Base-by-base conservation (phyloP, 768 basidiomycete genomes). In the Naganishia vaughanmartiniae region DNA sequence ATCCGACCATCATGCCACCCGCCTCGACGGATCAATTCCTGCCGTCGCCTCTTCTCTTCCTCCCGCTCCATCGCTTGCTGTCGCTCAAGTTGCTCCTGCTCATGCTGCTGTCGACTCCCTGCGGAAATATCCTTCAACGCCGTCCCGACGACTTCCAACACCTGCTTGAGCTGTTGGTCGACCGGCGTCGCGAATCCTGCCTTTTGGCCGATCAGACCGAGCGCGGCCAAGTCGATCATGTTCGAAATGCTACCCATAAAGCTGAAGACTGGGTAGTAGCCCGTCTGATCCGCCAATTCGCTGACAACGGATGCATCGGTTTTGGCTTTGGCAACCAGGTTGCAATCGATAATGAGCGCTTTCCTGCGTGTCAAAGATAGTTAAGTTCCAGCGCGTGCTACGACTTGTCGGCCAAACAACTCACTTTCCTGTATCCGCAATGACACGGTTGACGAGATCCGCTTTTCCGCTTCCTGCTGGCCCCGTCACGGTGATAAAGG, bases 141-240 rank as follows among this genome's bases (percentile, higher is more conserved):
- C 4, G 81, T 84, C 4, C 86, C 87, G 30, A 90, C 90, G 12
- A 93, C 88, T 55, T 88, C 87, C 10, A 99, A 85, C 46, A 99
- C 87, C 75, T 91, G 86, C 74, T 90, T 89, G 54, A 97, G 83
- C 80, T 97, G 92, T 53, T 92, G 90, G 21, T 87, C 83, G 17
- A 93, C 83, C 2, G 92, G 88, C 46, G 85, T 88, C 58, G 88
- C 89, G 73, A 97, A 83, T 21, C 96, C 93, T 28, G 91, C 94
- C 83, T 97, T 97, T 77, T 96, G 92, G 2, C 96, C 96, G 74
- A 96, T 96, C n/a, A 98, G 77, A 1, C 94, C 94, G 53, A 93
- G 86, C 70, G 89, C 89, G 0, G 92, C 93, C n/a, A 98, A 85
- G 78, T 98, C 95, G 72, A 97, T 87, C 69, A 98, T 82, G 72